These are phyloP conservation scores for Balakata baccata DNA, from an alignment of 345 rosid genomes.

Conservation along the genomic window DNA sequence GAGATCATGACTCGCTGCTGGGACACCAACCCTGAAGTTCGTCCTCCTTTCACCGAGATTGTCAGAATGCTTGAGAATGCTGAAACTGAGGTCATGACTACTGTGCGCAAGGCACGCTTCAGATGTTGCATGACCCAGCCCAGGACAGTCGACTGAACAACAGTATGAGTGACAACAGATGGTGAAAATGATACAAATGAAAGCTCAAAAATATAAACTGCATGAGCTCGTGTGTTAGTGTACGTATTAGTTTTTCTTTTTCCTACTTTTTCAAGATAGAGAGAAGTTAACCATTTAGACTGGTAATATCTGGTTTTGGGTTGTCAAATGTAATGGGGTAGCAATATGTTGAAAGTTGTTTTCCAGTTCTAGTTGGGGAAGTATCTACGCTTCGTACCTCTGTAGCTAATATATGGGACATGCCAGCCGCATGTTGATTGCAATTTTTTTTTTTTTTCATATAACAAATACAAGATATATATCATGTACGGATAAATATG, in stretches of 20 bases:
- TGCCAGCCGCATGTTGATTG: no score
- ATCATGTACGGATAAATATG: neutral
- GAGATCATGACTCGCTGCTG: no score
- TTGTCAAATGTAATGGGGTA: neutral
- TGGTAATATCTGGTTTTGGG: slow-evolving; percentile 2
- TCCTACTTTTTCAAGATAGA: slow-evolving; percentile 6
- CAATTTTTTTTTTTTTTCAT: neutral
- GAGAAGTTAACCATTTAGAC: slow-evolving; percentile 13
- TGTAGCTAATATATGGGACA: slow-evolving; percentile 1
- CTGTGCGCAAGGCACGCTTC: no score
- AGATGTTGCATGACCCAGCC: no score
- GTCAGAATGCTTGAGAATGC: no score
- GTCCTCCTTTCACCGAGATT: no score
- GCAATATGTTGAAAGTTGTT: neutral
- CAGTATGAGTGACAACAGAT: neutral
- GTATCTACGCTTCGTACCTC: neutral
- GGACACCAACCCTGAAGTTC: no score
- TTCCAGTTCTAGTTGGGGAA: neutral
- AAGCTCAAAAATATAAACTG: slow-evolving; percentile 1
- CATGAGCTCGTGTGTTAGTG: slow-evolving; percentile 15
- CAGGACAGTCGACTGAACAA: no score
- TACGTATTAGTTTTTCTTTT: slow-evolving; percentile 14
- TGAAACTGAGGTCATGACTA: no score
- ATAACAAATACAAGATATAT: no score
- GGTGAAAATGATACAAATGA: slow-evolving; percentile 8